Base-by-base conservation (phyloP, 345 rosid species). In the Euclidium syriacum region DNA sequence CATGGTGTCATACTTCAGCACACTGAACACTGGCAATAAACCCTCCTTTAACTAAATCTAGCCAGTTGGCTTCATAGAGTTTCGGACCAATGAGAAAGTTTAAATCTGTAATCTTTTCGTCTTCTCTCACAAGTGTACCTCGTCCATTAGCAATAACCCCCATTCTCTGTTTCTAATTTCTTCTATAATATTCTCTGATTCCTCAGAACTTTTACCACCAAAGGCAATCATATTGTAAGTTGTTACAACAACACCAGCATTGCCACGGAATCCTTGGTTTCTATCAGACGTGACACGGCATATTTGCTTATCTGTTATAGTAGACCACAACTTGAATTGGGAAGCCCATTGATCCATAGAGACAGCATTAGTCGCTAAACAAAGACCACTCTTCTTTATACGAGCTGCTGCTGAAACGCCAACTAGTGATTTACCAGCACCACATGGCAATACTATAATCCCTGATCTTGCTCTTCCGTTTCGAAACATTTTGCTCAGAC, bases 121-220 rank as follows among this genome's bases (percentile, higher is more conserved):
- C 99, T 81, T 90, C 99, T 85, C 99, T 80, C 73, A 94, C 99
- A 81, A 94, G 97, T 90, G 99, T 67, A 94, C 99, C 92, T 90
- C 97, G 62, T 94, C 99, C 99, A 94, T 94, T 27, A 90, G 95
- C 36, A 94, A 86, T 71, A 90, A 73, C 34, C 99, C 97, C 99
- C 99, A 94, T 78, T 94, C 97, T 63, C 97, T 85, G 70, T 90
- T 94, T 73, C 97, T 85, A 69, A 94, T 90, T 74, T 94, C 96
- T 77, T 94, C 96, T 32, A 87, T 90, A 24, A 94, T 90, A 78
- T 87, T 90, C 75, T 90, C 96, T 70, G 99, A 87, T 65, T 94
- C 96, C 76, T 90, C 99, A 29, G 97, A 87, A 49, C 99, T 76
- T 59, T 94, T 94, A 49, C 97, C 99, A 59, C 99, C 95, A 80